These are phyloP conservation scores for Sphenostylis stenocarpa DNA, from an alignment of 306 rosid species.

Conservation along the genomic window DNA sequence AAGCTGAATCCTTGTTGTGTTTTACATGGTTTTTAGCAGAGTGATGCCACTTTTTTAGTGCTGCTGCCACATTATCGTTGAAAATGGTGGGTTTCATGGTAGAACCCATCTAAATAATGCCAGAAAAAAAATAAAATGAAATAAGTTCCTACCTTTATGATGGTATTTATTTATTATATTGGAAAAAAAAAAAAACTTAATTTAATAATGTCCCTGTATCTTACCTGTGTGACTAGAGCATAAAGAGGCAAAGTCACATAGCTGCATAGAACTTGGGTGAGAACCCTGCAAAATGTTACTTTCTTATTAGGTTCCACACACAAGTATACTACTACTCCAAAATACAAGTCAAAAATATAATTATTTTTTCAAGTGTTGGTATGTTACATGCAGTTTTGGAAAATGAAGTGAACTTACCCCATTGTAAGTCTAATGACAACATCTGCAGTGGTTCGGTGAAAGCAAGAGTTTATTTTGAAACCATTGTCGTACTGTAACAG, in stretches of 20 bases:
- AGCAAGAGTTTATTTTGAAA: constrained; percentile 45
- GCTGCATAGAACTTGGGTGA: constrained; percentile 69
- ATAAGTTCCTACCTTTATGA: not conserved
- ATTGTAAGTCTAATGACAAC: constrained; percentile 53
- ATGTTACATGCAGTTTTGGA: not conserved
- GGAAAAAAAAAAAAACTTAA: not conserved
- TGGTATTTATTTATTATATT: not conserved
- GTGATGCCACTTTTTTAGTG: constrained; percentile 59
- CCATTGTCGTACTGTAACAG: constrained; percentile 41
- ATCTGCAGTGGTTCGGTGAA: constrained; percentile 43
- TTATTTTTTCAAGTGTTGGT: not conserved
- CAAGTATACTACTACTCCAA: not conserved
- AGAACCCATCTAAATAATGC: constrained; percentile 62
- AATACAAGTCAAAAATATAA: not conserved
- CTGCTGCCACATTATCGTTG: constrained; percentile 56
- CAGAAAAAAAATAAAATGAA: not conserved
- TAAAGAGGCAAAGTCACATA: constrained; percentile 85
- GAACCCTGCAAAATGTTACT: constrained; percentile 49
- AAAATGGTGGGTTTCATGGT: constrained; percentile 67
- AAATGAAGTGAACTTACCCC: constrained; percentile 52
- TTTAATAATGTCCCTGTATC: not conserved
- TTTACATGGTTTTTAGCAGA: constrained; percentile 47
- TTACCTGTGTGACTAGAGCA: constrained; percentile 83
- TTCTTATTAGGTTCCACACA: not conserved
- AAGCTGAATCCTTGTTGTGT: constrained; percentile 14